Conservation (phyloP, 192 early-diverging fungal species). For the Lobosporangium transversale region DNA sequence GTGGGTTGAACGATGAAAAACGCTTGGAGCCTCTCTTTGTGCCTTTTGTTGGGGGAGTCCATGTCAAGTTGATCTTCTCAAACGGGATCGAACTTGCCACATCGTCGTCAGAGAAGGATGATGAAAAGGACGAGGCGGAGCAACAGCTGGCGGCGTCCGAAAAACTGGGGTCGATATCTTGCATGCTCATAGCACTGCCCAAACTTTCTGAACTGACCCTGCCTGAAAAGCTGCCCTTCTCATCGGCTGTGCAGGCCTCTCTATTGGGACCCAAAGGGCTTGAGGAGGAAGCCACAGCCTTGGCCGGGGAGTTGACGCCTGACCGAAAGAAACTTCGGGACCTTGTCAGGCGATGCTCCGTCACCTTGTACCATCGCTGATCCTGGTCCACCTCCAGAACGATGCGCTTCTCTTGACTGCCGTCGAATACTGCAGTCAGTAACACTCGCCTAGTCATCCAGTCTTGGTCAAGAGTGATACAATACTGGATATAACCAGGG, state of each 20-base stretch:
- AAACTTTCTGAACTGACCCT: conserved; percentile 22
- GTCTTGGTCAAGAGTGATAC: conserved; percentile 34
- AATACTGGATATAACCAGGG: conserved; percentile 39
- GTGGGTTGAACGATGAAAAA: conserved; percentile 33
- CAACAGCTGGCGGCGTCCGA: conserved; percentile 34
- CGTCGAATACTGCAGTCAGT: conserved; percentile 31
- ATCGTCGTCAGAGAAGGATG: conserved; percentile 13
- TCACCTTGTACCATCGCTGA: conserved; percentile 45
- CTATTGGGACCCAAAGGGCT: background rate
- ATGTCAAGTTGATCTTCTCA: conserved; percentile 51
- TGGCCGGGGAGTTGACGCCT: conserved; percentile 22
- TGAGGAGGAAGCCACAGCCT: conserved; percentile 2
- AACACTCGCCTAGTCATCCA: conserved; percentile 45
- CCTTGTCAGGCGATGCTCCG: conserved; percentile 29
- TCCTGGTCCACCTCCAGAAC: conserved; percentile 37
- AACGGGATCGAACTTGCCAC: conserved; percentile 28
- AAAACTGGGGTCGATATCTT: conserved; percentile 33
- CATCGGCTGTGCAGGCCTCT: background rate
- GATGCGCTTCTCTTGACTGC: conserved; percentile 31
- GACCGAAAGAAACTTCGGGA: conserved; percentile 43
- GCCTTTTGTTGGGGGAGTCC: conserved; percentile 44
- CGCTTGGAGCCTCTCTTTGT: conserved; percentile 46
- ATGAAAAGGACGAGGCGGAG: conserved; percentile 24
- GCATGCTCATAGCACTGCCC: conserved; percentile 23
- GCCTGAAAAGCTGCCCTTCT: conserved; percentile 8